A percentile compares a stretch with the other conserved stretches of the same genome.
phyloP scores from a whole-genome alignment of 2,329 filamentous ascomycete genomes.

The Colletotrichum sp. region DNA sequence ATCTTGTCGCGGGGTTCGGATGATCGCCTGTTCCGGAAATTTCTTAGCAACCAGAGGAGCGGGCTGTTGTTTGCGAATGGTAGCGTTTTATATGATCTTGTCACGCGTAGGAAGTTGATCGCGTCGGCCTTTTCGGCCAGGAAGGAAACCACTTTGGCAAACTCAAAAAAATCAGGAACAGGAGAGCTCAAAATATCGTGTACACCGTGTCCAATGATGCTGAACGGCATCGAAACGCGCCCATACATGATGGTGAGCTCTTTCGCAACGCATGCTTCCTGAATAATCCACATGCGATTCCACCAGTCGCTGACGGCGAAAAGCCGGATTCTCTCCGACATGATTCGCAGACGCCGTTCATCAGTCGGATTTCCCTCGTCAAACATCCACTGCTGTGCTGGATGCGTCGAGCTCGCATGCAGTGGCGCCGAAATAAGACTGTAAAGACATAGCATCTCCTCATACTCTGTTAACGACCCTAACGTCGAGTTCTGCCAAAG shows the following conservation, averaged over 20 bases:
- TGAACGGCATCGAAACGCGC: not conserved
- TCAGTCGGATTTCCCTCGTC: not conserved
- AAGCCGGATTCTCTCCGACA: not conserved
- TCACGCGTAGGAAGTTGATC: not conserved
- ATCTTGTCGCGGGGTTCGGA: slow-evolving; percentile 23
- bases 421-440: not conserved
- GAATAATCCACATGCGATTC: slow-evolving; percentile 23
- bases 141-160: not conserved
- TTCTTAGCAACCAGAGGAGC: slow-evolving; percentile 14
- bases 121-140: not conserved
- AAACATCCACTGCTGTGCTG: not conserved
- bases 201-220: not conserved
- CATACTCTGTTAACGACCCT: not conserved
- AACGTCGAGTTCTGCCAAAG: not conserved
- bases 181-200: not conserved
- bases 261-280: slow-evolving; percentile 20
- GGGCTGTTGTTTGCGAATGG: not conserved
- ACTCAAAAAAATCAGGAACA: not conserved
- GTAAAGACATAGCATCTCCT: not conserved
- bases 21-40: slow-evolving; percentile 6
- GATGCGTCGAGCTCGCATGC: not conserved
- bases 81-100: not conserved
- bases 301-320: slow-evolving; percentile 16
- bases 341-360: not conserved
- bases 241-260: slow-evolving; percentile 6